Percentiles rank a stretch among this genome's conserved stretches.
These are phyloP conservation scores for Hyphopichia burtonii DNA, from an alignment of 1,139 yeast genomes.

Conservation along the genomic window DNA sequence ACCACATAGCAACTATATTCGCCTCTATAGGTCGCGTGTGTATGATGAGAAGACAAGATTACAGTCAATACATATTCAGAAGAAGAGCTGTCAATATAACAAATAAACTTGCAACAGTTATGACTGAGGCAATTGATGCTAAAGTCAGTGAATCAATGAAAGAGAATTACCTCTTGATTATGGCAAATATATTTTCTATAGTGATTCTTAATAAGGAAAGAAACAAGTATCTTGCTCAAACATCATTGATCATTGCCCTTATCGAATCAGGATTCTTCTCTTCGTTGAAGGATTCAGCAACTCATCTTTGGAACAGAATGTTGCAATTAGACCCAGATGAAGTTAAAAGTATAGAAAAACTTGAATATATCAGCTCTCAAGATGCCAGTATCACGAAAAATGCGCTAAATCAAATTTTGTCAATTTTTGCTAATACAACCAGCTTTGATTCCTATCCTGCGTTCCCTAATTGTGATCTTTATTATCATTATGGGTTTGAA, in stretches of 20 bases:
- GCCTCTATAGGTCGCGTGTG: slow-evolving; percentile 40
- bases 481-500: slow-evolving; percentile 23
- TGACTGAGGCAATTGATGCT: slow-evolving; percentile 25
- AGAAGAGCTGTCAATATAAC: slow-evolving; percentile 42
- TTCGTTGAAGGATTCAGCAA: slow-evolving; percentile 20
- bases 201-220: slow-evolving; percentile 30
- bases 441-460: slow-evolving; percentile 21
- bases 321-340: slow-evolving; percentile 16
- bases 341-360: slow-evolving; percentile 27
- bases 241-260: slow-evolving; percentile 47
- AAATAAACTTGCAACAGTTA: slow-evolving; percentile 29
- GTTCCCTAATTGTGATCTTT: slow-evolving; percentile 24
- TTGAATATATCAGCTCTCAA: slow-evolving; percentile 35
- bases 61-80: slow-evolving; percentile 29
- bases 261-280: slow-evolving; percentile 48
- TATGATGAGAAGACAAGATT: slow-evolving; percentile 47
- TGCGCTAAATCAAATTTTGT: slow-evolving; percentile 40
- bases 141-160: slow-evolving; percentile 17
- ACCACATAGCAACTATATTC: slow-evolving; percentile 44
- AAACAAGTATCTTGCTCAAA: slow-evolving; percentile 31
- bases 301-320: slow-evolving; percentile 20
- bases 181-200: slow-evolving; percentile 28
- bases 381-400: slow-evolving; percentile 39
- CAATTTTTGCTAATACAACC: slow-evolving; percentile 39
- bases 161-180: slow-evolving; percentile 27